phyloP scores from a whole-genome alignment of 371 early-diverging fungal genomes.

The Lichtheimia ramosa region DNA sequence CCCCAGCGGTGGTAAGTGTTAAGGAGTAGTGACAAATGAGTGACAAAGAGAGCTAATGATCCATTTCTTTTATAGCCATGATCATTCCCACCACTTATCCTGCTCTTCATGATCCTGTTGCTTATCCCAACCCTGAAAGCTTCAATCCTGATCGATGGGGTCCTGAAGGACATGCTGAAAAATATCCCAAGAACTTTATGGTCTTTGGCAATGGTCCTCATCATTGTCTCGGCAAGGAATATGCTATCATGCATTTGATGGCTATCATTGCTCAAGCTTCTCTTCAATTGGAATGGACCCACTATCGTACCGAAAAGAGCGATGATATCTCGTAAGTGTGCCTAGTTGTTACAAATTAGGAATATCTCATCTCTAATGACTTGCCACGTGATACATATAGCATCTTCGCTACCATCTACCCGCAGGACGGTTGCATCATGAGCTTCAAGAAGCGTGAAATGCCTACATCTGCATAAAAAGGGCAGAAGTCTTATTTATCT shows the following conservation, averaged over 20 bases:
- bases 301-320: slow-evolving; percentile 40
- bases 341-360: not conserved
- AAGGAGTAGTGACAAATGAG: not conserved
- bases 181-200: slow-evolving; percentile 43
- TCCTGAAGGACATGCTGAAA: slow-evolving; percentile 34
- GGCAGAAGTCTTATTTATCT: not conserved
- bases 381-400: not conserved
- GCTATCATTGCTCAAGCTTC: slow-evolving; percentile 42
- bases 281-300: slow-evolving; percentile 36
- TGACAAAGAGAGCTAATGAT: not conserved
- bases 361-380: not conserved
- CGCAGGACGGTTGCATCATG: slow-evolving; percentile 54
- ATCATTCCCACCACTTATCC: slow-evolving; percentile 46
- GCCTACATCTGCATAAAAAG: slow-evolving; percentile 2
- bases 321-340: slow-evolving; percentile 47
- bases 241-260: slow-evolving; percentile 44
- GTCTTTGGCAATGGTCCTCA: slow-evolving; percentile 49
- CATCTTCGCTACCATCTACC: slow-evolving; percentile 57
- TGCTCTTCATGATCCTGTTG: slow-evolving; percentile 42
- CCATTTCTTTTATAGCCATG: slow-evolving; percentile 26
- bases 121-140: slow-evolving; percentile 39
- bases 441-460: slow-evolving; percentile 42
- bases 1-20: slow-evolving; percentile 38
- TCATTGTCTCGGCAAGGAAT: slow-evolving; percentile 45
- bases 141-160: slow-evolving; percentile 48